Conservation (phyloP, 495 filamentous ascomycete species). For the Poronia punctata region DNA sequence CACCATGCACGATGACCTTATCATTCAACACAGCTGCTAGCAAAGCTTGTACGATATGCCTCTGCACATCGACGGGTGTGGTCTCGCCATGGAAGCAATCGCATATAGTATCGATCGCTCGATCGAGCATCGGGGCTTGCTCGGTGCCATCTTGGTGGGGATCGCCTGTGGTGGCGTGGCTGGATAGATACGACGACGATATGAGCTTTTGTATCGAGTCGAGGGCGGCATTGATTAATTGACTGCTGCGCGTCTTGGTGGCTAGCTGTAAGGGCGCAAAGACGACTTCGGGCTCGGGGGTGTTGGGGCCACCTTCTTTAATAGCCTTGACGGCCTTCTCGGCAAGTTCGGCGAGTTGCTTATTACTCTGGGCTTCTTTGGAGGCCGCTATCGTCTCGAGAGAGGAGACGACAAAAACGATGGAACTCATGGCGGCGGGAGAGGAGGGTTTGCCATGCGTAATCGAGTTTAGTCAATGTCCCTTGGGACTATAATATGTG, state of each 20-base stretch:
- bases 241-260: constrained; percentile 73
- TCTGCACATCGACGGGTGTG: constrained; percentile 80
- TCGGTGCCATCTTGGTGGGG: constrained; percentile 41
- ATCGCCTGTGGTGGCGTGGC: constrained; percentile 46
- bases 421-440: constrained; percentile 70
- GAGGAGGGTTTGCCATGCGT: constrained; percentile 36
- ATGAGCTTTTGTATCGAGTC: constrained; percentile 99
- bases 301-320: constrained; percentile 61
- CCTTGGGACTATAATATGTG: constrained; percentile 3
- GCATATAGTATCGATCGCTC: constrained; percentile 98
- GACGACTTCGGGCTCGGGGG: constrained; percentile 78
- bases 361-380: constrained; percentile 76
- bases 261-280: constrained; percentile 87
- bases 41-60: constrained; percentile 96
- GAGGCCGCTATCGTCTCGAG: constrained; percentile 84
- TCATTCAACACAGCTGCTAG: constrained; percentile 94
- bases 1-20: constrained; percentile 96
- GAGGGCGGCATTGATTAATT: constrained; percentile 79
- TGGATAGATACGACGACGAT: constrained; percentile 94
- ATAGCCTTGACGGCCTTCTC: constrained; percentile 77
- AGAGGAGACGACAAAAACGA: constrained; percentile 89
- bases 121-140: constrained; percentile 69
- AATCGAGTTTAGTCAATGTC: constrained; percentile 9
- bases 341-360: constrained; percentile 69
- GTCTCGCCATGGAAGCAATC: constrained; percentile 97